phyloP scores from a whole-genome alignment of 331 rosid genomes.

The Cydonia oblonga region DNA sequence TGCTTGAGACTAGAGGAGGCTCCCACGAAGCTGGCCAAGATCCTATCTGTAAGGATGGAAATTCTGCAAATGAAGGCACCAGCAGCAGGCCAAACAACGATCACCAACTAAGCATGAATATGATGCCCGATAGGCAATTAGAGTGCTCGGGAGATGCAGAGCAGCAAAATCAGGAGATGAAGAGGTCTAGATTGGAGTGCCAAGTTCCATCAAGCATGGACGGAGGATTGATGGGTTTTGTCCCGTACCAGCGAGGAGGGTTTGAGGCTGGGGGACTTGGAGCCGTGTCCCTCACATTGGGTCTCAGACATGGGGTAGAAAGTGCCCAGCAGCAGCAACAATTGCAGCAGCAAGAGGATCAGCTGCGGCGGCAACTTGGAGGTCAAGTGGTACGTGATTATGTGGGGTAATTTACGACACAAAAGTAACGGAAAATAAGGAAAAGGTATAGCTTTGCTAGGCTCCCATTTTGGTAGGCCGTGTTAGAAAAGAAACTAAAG shows the following conservation, averaged over 20 bases:
- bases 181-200: slow-evolving; percentile 47
- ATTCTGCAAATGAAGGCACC: slow-evolving; percentile 17
- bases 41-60: slow-evolving; percentile 13
- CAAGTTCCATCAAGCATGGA: slow-evolving; percentile 38
- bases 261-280: slow-evolving; percentile 52
- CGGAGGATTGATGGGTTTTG: slow-evolving; percentile 48
- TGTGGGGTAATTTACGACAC: slow-evolving; percentile 33
- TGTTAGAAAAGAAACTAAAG: neutral
- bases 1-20: slow-evolving; percentile 67
- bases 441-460: neutral
- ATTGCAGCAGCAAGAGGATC: slow-evolving; percentile 36
- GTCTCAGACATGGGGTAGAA: slow-evolving; percentile 67
- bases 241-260: slow-evolving; percentile 42
- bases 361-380: slow-evolving; percentile 45
- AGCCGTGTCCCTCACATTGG: slow-evolving; percentile 65
- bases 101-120: slow-evolving; percentile 15
- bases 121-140: slow-evolving; percentile 23
- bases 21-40: slow-evolving; percentile 17
- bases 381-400: slow-evolving; percentile 57
- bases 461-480: neutral
- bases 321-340: slow-evolving; percentile 36
- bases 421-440: neutral
- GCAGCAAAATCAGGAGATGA: slow-evolving; percentile 39
- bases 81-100: slow-evolving; percentile 11
- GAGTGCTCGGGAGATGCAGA: slow-evolving; percentile 22